These are phyloP conservation scores for Podospora anserina DNA, from an alignment of 495 filamentous ascomycete species.

Conservation along the genomic window DNA sequence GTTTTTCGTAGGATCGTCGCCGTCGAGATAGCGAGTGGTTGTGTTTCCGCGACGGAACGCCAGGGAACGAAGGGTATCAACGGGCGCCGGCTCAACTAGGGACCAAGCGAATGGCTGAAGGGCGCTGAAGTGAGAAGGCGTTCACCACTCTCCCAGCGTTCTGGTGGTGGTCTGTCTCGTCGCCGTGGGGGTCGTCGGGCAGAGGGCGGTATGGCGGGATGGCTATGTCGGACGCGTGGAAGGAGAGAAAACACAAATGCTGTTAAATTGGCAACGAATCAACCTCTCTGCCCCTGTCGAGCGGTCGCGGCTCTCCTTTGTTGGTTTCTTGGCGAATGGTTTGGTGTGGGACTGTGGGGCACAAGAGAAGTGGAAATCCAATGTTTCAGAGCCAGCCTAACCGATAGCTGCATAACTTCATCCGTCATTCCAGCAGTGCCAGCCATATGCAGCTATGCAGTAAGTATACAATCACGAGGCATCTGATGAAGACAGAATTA, in stretches of 20 bases:
- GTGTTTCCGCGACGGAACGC: constrained; percentile 4
- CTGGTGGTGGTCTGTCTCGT: constrained; percentile 7
- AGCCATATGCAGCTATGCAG: background rate
- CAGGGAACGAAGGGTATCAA: background rate
- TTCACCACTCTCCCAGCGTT: constrained; percentile 6
- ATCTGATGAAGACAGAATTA: background rate
- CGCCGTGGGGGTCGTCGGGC: constrained; percentile 6
- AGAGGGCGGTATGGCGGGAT: constrained; percentile 10
- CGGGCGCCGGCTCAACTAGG: constrained; percentile 3
- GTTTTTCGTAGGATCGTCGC: background rate
- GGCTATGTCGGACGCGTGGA: constrained; percentile 3
- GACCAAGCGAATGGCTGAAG: constrained; percentile 14
- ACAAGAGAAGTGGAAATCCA: background rate
- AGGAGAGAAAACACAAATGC: constrained; percentile 3
- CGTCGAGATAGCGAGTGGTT: constrained; percentile 27
- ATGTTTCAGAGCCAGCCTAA: constrained; percentile 4
- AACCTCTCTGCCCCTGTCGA: constrained; percentile 1
- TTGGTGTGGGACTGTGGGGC: constrained; percentile 3
- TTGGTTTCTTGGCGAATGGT: background rate
- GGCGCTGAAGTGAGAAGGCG: background rate
- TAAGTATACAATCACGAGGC: background rate
- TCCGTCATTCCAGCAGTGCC: background rate
- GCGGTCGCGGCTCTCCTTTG: constrained; percentile 10
- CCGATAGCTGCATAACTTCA: background rate
- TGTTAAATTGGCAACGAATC: constrained; percentile 10